Percentiles rank a stretch among this genome's conserved stretches.
Evolutionary conservation across 306 rosid genomes (phyloP).

Genomic region (Glycyrrhiza uralensis): DNA sequence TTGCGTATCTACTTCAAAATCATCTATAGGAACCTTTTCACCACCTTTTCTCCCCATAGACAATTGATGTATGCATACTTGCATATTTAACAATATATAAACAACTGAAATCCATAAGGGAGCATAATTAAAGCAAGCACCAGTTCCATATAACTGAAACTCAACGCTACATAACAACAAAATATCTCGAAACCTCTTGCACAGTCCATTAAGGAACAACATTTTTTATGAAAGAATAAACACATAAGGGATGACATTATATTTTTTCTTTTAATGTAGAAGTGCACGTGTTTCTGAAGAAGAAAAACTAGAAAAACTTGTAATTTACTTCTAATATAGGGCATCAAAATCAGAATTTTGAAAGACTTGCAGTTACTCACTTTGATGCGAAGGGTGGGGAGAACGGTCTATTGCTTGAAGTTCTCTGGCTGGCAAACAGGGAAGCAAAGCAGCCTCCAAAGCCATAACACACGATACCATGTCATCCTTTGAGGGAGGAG

Average conservation of each 20-base stretch:
- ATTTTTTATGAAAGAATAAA: background rate
- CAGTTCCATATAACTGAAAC: background rate
- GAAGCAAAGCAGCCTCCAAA: constrained; percentile 92
- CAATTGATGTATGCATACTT: background rate
- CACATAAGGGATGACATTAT: background rate
- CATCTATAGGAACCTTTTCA: background rate
- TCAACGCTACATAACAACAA: background rate
- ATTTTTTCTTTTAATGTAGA: background rate
- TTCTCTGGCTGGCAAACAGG: constrained; percentile 95
- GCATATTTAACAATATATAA: background rate
- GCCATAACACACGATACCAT: constrained; percentile 74
- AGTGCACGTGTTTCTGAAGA: background rate
- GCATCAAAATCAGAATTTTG: background rate
- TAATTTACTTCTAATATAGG: background rate
- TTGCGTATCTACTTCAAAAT: background rate
- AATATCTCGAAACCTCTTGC: background rate
- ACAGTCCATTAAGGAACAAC: background rate
- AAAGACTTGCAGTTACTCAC: constrained; percentile 43
- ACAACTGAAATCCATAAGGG: background rate
- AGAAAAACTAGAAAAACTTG: background rate
- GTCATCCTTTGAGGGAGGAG: constrained; percentile 60
- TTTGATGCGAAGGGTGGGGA: constrained; percentile 90
- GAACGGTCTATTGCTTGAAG: constrained; percentile 98
- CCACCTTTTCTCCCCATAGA: constrained; percentile 13
- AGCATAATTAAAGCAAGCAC: too few species aligned